Evolutionary conservation across 1,284 basidiomycete genomes (phyloP).

Genomic region (Sporisorium exsertum): DNA sequence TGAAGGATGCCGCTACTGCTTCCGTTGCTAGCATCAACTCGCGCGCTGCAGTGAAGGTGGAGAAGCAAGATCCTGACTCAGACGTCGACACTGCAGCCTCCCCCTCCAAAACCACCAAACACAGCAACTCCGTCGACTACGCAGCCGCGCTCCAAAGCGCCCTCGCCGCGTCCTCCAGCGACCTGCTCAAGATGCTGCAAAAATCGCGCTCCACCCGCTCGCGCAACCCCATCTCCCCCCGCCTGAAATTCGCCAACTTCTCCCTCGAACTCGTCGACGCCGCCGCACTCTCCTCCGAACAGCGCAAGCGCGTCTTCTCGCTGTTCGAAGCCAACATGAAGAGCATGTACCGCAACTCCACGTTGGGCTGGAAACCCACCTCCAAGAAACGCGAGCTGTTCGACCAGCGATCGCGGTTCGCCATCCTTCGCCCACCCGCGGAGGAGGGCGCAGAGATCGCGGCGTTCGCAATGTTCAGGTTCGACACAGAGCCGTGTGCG

Average conservation of each 20-base stretch:
- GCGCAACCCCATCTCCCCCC: slow-evolving; percentile 19
- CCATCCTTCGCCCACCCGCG: slow-evolving; percentile 25
- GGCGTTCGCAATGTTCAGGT: slow-evolving; percentile 37
- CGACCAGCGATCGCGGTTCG: slow-evolving; percentile 34
- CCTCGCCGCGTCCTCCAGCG: background rate
- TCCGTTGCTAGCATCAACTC: background rate
- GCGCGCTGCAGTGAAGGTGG: slow-evolving; percentile 11
- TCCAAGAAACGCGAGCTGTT: slow-evolving; percentile 38
- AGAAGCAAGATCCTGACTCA: slow-evolving; percentile 8
- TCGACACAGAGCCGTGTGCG: slow-evolving; percentile 42
- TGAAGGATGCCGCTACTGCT: slow-evolving; percentile 40
- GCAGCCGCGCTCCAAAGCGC: slow-evolving; percentile 19
- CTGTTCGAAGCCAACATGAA: slow-evolving; percentile 51
- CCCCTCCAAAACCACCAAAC: slow-evolving; percentile 7
- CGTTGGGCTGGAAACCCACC: slow-evolving; percentile 38
- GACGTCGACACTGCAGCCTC: background rate
- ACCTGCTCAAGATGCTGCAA: slow-evolving; percentile 26
- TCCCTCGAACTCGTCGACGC: slow-evolving; percentile 29
- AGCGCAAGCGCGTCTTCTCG: slow-evolving; percentile 44
- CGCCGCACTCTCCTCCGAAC: slow-evolving; percentile 23
- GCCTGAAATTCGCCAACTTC: slow-evolving; percentile 14
- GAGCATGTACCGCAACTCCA: slow-evolving; percentile 41
- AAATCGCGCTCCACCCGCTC: slow-evolving; percentile 15
- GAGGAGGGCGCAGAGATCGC: slow-evolving; percentile 39
- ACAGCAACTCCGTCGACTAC: slow-evolving; percentile 10